Base-by-base conservation (phyloP, 345 rosid species). In the Zanthoxylum bungeanum region DNA sequence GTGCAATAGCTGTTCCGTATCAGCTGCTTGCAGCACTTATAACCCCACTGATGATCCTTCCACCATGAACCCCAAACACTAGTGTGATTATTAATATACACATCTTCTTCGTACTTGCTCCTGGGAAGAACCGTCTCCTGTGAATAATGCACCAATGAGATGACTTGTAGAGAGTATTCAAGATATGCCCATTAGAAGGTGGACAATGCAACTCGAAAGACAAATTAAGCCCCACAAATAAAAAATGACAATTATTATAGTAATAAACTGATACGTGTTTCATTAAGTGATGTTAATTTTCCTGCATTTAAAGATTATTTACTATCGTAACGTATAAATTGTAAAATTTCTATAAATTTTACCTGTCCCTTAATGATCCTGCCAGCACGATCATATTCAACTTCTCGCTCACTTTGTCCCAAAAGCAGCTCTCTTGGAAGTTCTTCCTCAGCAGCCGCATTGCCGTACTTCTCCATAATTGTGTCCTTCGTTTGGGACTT, bases 1-100 rank as follows among this genome's bases (percentile, higher is more conserved):
- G 91, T 87, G 80, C 97, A 89, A 34, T 91, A 93, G 73, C 96
- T 88, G 72, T 91, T 93, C 44, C 88, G 73, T 24, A 89, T 77
- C 4, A 82, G 84, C 73, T 93, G 97, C 76, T 83, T 82, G 50
- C 97, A 93, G 69, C 97, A 93, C 72, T 79, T 89, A 49, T 91
- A 89, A 12, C 97, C 91, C 96, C 98, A 91, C 21, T 85, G 96
- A 34, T 89, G 88, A 77, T 88, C 97, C 71, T 81, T 91, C 93
- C 92, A 91, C 97, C 97, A 91, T 10, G 98, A 93, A n/a, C 93
- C 97, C 89, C 90, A 93, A 19, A 91, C 97, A 52, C 78, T 83
- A 1, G 89, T 87, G 73, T 93, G 97, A 76, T 89, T 88, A 53
- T 85, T 87, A 34, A 79, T 67, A 69, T 74, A 78, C 52, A 80